Base-by-base conservation (phyloP, 768 basidiomycete species). In the Sarcodon sp. region DNA sequence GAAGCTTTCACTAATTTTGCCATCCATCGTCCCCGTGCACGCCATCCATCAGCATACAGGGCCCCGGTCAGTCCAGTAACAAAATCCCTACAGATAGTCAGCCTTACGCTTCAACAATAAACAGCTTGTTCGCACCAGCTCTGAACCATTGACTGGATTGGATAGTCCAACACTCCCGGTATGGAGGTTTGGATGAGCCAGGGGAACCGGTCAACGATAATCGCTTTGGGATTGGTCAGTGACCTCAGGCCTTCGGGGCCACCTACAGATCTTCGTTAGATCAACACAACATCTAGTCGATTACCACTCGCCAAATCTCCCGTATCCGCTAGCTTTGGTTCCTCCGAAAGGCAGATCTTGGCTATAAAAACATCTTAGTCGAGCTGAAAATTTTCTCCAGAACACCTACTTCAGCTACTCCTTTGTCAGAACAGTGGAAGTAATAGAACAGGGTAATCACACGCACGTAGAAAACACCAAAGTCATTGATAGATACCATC, bases 401-500 rank as follows among this genome's bases (percentile, higher is more conserved):
- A 35, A 43, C 15, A 33, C 64, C 80, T 62, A 83, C 81, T 88
- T 87, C 53, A 87, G 64, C 83, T 85, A 53, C 44, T 47, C 21
- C 21, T 27, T 27, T 4, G 21, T 27, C 3, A 27, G n/a, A 47
- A 43, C 34, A 43, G 53, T 15, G 33, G 11, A 35, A 34, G 32
- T 9, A 33, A 43, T 52, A 33, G 7, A 7, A 10, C 15, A 31
- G 7, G 1, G 43, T 6, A 35, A 35, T 5, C 21, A 15, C 27
- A 69, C 80, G 69, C 58, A 87, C 80, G 59, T 91, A 90, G 66
- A 81, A 90, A 7, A 85, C 83, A 10, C 77, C 91, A 59, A 90
- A 96, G 66, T 98, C 96, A 56, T 98, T 98, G 52, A 96, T 73
- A 15, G 92, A 83, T 3, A 98, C 94, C 96, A 99, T 98, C 43